Evolutionary conservation across 257 asterid species (phyloP).

Genomic region (Nicotiana attenuata): DNA sequence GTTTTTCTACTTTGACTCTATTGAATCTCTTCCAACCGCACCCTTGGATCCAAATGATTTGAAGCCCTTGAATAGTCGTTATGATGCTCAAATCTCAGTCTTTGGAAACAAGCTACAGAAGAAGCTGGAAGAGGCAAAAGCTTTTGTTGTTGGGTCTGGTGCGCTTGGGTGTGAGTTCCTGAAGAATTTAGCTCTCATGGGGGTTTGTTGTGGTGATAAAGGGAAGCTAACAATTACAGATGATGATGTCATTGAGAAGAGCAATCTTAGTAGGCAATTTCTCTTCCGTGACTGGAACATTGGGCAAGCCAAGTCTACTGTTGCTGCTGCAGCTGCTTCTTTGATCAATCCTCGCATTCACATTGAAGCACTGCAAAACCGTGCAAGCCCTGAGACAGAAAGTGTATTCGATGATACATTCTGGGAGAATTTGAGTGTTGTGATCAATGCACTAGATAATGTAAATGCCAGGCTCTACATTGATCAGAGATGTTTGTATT

Average conservation of each 20-base stretch:
- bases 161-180: slow-evolving; percentile 94
- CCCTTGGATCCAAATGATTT: slow-evolving; percentile 66
- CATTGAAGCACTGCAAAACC: slow-evolving; percentile 89
- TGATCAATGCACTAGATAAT: slow-evolving; percentile 89
- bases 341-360: slow-evolving; percentile 59
- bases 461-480: slow-evolving; percentile 93
- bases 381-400: slow-evolving; percentile 85
- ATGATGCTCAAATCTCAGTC: slow-evolving; percentile 93
- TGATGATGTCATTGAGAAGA: slow-evolving; percentile 94
- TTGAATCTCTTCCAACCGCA: slow-evolving; percentile 84
- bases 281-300: slow-evolving; percentile 94
- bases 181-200: slow-evolving; percentile 90
- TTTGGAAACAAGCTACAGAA: slow-evolving; percentile 82
- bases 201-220: slow-evolving; percentile 69
- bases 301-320: slow-evolving; percentile 91
- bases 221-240: slow-evolving; percentile 83
- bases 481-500: slow-evolving; percentile 90
- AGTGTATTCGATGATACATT: slow-evolving; percentile 75
- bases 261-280: slow-evolving; percentile 96
- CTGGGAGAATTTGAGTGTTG: slow-evolving; percentile 80
- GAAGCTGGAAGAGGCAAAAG: slow-evolving; percentile 71
- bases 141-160: slow-evolving; percentile 91
- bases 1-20: slow-evolving; percentile 92
- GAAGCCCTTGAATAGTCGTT: slow-evolving; percentile 74
- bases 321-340: slow-evolving; percentile 79